Evolutionary conservation across 192 early-diverging fungal species (phyloP).

Genomic region (Rhizoclosmatium sp.): DNA sequence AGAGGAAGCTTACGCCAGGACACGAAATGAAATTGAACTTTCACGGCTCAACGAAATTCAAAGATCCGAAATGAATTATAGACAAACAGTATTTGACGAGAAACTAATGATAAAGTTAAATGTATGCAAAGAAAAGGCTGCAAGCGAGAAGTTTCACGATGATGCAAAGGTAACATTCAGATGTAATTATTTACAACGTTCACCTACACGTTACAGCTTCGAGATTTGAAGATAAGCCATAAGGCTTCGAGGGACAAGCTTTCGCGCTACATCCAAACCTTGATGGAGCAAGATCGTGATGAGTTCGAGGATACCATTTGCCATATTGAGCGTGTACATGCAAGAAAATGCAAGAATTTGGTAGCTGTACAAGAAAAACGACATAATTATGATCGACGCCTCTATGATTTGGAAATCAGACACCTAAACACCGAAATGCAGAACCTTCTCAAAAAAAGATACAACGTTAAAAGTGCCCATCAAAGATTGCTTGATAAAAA

Average conservation of each 20-base stretch:
- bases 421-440: neutral
- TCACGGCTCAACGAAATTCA: slow-evolving; percentile 31
- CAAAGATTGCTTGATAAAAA: neutral
- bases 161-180: neutral
- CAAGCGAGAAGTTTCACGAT: neutral
- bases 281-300: neutral
- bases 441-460: neutral
- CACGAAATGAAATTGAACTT: slow-evolving; percentile 29
- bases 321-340: neutral
- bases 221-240: slow-evolving; percentile 1
- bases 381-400: neutral
- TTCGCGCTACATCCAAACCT: neutral
- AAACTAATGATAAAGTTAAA: neutral
- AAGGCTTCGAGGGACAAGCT: neutral
- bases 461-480: neutral
- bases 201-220: neutral
- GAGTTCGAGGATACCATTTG: neutral
- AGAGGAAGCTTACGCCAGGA: slow-evolving; percentile 28
- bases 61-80: neutral
- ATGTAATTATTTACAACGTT: neutral
- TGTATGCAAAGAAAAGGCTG: neutral
- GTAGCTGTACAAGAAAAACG: neutral
- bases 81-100: neutral
- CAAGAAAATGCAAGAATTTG: neutral
- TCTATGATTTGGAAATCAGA: neutral